phyloP scores from a whole-genome alignment of 1,284 basidiomycete species.

The Cystobasidiaceae sp. region DNA sequence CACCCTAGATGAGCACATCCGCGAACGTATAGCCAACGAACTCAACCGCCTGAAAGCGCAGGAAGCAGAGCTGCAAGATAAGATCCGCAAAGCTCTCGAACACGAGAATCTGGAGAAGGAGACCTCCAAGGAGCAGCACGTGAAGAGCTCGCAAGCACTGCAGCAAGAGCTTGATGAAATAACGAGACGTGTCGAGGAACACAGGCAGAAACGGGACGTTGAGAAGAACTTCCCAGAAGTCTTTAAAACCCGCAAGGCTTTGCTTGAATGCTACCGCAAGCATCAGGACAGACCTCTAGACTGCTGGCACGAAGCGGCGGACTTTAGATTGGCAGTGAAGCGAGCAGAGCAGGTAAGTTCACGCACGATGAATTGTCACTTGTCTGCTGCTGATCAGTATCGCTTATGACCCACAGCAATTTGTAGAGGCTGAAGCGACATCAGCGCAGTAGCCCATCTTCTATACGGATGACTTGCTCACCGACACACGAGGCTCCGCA shows the following conservation, averaged over 20 bases:
- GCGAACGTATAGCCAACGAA: slow-evolving; percentile 38
- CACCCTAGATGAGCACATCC: slow-evolving; percentile 41
- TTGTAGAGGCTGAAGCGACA: slow-evolving; percentile 16
- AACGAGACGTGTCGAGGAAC: slow-evolving; percentile 10
- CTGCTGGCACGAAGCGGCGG: slow-evolving; percentile 29
- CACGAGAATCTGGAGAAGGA: slow-evolving; percentile 43
- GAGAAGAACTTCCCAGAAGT: slow-evolving; percentile 28
- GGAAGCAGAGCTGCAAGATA: slow-evolving; percentile 37
- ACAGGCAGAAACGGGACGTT: slow-evolving; percentile 12
- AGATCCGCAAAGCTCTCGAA: slow-evolving; percentile 41
- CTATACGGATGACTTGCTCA: no score
- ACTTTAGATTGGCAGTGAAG: slow-evolving; percentile 22
- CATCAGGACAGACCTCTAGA: slow-evolving; percentile 18
- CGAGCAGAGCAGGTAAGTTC: slow-evolving; percentile 23
- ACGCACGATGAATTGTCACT: not conserved
- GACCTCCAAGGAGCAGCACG: slow-evolving; percentile 14
- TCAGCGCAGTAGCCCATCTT: not conserved
- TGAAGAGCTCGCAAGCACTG: slow-evolving; percentile 11
- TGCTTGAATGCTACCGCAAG: slow-evolving; percentile 21
- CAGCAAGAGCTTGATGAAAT: slow-evolving; percentile 30
- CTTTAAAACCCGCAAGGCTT: not conserved
- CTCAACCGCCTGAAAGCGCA: slow-evolving; percentile 36
- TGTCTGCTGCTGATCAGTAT: no score
- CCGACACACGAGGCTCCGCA: no score
- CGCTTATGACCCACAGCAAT: not conserved